A percentile compares a stretch with the other conserved stretches of the same genome.
Conservation (phyloP, 2,329 filamentous ascomycete genomes). For the Epichloe typhina region DNA sequence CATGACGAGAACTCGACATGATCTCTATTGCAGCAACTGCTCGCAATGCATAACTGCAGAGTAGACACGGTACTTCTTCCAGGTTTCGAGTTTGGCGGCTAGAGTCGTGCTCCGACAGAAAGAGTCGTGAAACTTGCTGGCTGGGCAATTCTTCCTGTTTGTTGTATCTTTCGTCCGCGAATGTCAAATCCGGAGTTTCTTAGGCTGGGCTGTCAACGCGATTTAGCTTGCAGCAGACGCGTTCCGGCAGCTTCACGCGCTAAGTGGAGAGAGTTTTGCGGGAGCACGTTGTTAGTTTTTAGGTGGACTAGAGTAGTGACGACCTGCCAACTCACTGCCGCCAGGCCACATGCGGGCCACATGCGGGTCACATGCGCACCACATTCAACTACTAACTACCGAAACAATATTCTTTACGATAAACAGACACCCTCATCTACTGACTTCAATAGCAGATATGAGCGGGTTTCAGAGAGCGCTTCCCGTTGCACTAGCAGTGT, state of each 20-base stretch:
- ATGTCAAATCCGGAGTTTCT: background rate
- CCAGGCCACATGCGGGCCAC: background rate
- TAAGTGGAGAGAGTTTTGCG: slow-evolving; percentile 1
- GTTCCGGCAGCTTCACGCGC: slow-evolving; percentile 8
- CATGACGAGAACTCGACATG: slow-evolving; percentile 24
- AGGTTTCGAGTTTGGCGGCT: background rate
- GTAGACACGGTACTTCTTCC: background rate
- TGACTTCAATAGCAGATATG: slow-evolving; percentile 10
- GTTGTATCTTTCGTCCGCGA: background rate
- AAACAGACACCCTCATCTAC: too few relatives aligned
- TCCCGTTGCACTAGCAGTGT: slow-evolving; percentile 22
- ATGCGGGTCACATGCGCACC: background rate
- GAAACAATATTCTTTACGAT: too few relatives aligned
- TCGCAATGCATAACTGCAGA: background rate
- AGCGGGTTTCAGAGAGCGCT: slow-evolving; percentile 21
- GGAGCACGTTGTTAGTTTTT: background rate
- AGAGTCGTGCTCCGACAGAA: background rate
- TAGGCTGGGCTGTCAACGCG: slow-evolving; percentile 9
- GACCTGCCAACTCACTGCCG: background rate
- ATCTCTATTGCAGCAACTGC: slow-evolving; percentile 8
- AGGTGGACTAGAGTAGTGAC: background rate
- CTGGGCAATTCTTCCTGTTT: background rate
- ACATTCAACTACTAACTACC: background rate
- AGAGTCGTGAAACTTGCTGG: background rate
- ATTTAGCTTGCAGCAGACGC: slow-evolving; percentile 14